Percentiles rank a stretch among this genome's conserved stretches.
Conservation (phyloP, 495 filamentous ascomycete genomes). For the Friedmanniomyces simplex region DNA sequence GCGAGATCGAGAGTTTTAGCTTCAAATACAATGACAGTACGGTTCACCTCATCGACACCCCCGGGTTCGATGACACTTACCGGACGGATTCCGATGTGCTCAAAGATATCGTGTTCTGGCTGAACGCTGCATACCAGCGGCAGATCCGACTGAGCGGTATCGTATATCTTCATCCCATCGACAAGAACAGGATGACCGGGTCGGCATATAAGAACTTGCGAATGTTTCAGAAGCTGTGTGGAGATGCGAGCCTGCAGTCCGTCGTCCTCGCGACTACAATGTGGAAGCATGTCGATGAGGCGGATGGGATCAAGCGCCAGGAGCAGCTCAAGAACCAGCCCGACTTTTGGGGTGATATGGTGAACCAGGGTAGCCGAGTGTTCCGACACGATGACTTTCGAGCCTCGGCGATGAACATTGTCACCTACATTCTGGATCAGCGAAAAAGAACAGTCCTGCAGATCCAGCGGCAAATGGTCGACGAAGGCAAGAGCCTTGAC, state of each 20-base stretch:
- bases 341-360: slow-evolving; percentile 36
- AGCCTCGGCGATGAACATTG: not conserved
- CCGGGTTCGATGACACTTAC: slow-evolving; percentile 37
- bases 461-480: not conserved
- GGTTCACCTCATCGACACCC: slow-evolving; percentile 34
- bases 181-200: slow-evolving; percentile 31
- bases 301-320: slow-evolving; percentile 29
- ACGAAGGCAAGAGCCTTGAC: not conserved
- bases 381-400: not conserved
- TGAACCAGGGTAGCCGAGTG: slow-evolving; percentile 15
- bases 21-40: not conserved
- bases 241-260: slow-evolving; percentile 12
- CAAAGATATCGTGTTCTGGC: slow-evolving; percentile 28
- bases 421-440: not conserved
- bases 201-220: slow-evolving; percentile 33
- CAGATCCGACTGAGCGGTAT: slow-evolving; percentile 27
- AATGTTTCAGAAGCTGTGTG: slow-evolving; percentile 40
- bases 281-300: slow-evolving; percentile 20
- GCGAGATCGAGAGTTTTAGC: no score
- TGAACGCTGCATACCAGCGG: slow-evolving; percentile 16
- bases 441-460: not conserved
- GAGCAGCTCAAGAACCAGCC: slow-evolving; percentile 26
- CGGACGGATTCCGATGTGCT: slow-evolving; percentile 33
- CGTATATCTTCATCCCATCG: slow-evolving; percentile 40
- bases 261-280: slow-evolving; percentile 3